Base-by-base conservation (phyloP, 2,329 filamentous ascomycete species). In the Colletotrichum sojae region DNA sequence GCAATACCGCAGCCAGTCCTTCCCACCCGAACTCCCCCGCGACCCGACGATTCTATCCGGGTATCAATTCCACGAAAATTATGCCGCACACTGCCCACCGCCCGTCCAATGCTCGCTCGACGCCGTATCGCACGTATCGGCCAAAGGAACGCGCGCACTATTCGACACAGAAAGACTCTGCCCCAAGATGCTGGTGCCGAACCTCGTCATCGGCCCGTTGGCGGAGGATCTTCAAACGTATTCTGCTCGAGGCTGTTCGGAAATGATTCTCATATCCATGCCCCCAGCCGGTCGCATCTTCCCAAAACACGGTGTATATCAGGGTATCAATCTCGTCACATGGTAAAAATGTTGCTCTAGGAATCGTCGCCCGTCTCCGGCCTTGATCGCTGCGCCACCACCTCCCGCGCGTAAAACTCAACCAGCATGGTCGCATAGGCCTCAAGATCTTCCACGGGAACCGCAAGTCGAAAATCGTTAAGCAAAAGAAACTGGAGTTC, bases 371-470 rank as follows among this genome's bases (percentile, higher is more conserved):
- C 56, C 13, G 31, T 52, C 13, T 62, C 55, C 40, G 69, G 61
- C 16, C 62, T 57, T 45, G 70, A 65, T 52, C 65, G 63, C 65
- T 82, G 81, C 6, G 79, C 80, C 27, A 97, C 89, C 16, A 98
- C 91, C 79, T 99, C 96, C 62, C 95, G 88, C 0, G 94, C 95
- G 77, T 98, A 99, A 77, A 98, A 99, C 77, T 98, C 95, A 16
- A 99, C 96, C 13, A 99, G 86, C 95, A 98, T 98, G 1, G 96
- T 99, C 5, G 94, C 96, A 75, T 99, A 99, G 0, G 94, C 94
- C 80, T 99, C 96, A 68, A 99, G 89, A 76, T 98, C 95, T 82
- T 98, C 96, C 15, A 98, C 92, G 0, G 95, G 92, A 10, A 99
- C 92, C 2, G 94, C 94, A 16, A 99, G 90, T 68, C 95, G 91